phyloP scores from a whole-genome alignment of 2,329 filamentous ascomycete genomes.

The Colletotrichum musae region DNA sequence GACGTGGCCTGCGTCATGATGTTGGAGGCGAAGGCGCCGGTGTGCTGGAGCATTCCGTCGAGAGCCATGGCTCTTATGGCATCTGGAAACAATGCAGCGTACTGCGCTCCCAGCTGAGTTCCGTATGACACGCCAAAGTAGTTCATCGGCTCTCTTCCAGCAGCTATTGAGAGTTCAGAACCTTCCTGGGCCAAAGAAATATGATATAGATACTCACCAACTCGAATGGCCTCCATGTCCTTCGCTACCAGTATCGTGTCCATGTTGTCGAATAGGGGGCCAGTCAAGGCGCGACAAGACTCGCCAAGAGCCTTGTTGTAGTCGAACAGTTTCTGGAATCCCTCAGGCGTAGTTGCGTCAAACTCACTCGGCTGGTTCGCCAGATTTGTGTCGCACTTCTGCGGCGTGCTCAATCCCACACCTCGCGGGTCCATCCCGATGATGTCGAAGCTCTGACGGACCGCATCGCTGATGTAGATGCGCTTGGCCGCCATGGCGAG shows the following conservation, averaged over 20 bases:
- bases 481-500: constrained; percentile 3
- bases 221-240: constrained; percentile 31
- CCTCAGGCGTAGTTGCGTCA: constrained; percentile 34
- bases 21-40: constrained; percentile 25
- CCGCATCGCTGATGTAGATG: constrained; percentile 26
- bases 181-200: background rate
- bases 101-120: constrained; percentile 30
- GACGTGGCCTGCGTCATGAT: constrained; percentile 39
- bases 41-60: constrained; percentile 36
- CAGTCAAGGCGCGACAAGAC: constrained; percentile 32
- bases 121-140: constrained; percentile 37
- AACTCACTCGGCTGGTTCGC: constrained; percentile 32
- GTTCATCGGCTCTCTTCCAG: constrained; percentile 23
- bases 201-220: background rate
- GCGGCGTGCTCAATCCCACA: constrained; percentile 24
- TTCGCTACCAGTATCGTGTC: constrained; percentile 26
- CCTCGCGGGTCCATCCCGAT: constrained; percentile 34
- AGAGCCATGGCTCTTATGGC: constrained; percentile 32
- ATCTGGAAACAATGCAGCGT: constrained; percentile 21
- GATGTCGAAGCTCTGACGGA: constrained; percentile 23
- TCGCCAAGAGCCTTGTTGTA: constrained; percentile 33
- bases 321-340: constrained; percentile 20
- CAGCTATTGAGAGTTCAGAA: constrained; percentile 1
- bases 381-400: constrained; percentile 18
- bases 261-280: constrained; percentile 27